Base-by-base conservation (phyloP, 2,329 filamentous ascomycete species). In the Immersiporthe knoxdaviesiana region DNA sequence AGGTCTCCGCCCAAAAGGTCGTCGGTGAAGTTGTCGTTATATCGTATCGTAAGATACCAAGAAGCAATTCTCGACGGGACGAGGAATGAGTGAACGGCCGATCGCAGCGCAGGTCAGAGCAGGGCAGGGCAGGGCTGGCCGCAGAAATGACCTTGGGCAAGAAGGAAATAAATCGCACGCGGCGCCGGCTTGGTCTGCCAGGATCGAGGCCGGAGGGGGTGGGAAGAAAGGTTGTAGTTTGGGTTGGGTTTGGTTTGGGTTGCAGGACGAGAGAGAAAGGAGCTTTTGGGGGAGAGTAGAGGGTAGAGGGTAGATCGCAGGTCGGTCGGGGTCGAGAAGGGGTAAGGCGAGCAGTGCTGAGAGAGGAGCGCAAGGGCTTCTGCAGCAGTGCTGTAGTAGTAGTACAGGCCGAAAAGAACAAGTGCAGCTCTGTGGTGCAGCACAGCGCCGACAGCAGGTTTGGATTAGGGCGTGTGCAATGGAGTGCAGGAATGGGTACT, bases 121-220 rank as follows among this genome's bases (percentile, higher is more conserved):
- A 54, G 52, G 52, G 52, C 52, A 30, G 35, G 61, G 39, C 39
- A 27, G 27, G 59, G 61, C 61, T 39, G 52, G 37, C 63, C 63
- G 44, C 50, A 65, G 63, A 56, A 30, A 16, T 54, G 63, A 58
- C 30, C 8, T 21, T 64, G 62, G 61, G 62, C 62, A 64, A 54
- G 47, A 54, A 54, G 10, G 30, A 21, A 54, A 54, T 64, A 32
- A 54, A 54, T 64, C 62, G 32, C 62, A 64, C 44, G 30, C 62
- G 63, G 63, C 63, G 63, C 52, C 52, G 63, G 63, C 63, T 58
- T 39, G 63, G 63, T 65, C 52, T 65, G 63, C 63, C 63, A 58
- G 63, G 63, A 65, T 65, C 35, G 63, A 65, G 63, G 32, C 47
- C 39, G 61, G 62, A 64, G 56, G 54, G n/a, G 30, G 44, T 47